Percentiles rank a stretch among this genome's conserved stretches.
phyloP scores from a whole-genome alignment of 345 rosid genomes.

The Ailanthus altissimus region DNA sequence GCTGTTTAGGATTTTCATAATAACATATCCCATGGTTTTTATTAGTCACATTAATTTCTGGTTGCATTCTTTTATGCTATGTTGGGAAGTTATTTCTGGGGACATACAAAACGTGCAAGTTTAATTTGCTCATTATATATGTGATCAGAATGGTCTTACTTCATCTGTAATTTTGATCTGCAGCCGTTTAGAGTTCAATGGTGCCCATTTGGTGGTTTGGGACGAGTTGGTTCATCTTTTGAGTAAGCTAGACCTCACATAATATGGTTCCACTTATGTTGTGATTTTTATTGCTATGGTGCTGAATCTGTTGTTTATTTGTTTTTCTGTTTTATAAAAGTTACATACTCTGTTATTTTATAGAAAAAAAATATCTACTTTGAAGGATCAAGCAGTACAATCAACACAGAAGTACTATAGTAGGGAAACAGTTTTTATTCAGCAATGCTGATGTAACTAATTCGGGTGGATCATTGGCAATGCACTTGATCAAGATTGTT shows the following conservation, averaged over 20 bases:
- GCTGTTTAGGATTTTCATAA: neutral
- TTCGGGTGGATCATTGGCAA: neutral
- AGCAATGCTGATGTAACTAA: neutral
- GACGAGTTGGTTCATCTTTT: conserved; percentile 46
- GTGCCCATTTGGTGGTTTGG: conserved; percentile 65
- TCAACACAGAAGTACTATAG: neutral
- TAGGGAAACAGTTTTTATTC: neutral
- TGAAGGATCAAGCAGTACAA: neutral
- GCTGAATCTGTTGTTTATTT: no score
- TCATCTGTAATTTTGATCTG: conserved; percentile 14
- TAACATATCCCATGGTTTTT: neutral
- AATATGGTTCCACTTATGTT: conserved; percentile 2
- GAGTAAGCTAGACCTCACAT: conserved; percentile 48
- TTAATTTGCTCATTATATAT: conserved; percentile 8
- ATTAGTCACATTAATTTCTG: neutral
- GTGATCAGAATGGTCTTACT: neutral
- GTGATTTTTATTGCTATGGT: neutral
- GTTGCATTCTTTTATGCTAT: neutral
- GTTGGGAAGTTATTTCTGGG: neutral
- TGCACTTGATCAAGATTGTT: conserved; percentile 7
- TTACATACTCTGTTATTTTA: conserved; percentile 2
- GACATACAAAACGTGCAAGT: neutral
- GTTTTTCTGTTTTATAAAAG: neutral
- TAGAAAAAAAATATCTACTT: neutral
- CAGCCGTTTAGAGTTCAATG: conserved; percentile 67